Base-by-base conservation (phyloP, 176 grass and related monocot genomes). In the Calamus simplicifolius region DNA sequence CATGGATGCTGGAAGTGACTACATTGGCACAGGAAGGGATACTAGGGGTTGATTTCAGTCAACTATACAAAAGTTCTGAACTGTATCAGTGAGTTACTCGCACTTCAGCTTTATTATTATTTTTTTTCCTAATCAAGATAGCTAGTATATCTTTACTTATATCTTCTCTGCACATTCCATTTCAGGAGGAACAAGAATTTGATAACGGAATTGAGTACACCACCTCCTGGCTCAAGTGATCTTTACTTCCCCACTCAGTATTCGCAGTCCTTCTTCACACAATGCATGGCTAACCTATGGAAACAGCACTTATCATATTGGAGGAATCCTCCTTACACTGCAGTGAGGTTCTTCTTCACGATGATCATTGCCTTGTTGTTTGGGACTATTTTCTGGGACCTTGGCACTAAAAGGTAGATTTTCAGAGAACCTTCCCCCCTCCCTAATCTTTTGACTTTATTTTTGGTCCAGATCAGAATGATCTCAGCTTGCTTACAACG, bases 1-100 rank as follows among this genome's bases (percentile, higher is more conserved):
- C 82, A 52, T 85, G 82, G 82, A 85, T 85, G 82, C 70, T 85
- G 68, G 82, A 85, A 80, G 82, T 85, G 57, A 80, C 77, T 27
- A 63, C 77, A n/a, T 21, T 81, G 27, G 67, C 82, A 68, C 82
- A 85, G 56, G 82, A 85, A 71, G 77, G 77, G 29, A 52, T 64
- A 68, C 61, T 77, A 23, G 82, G 77, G 18, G 57, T 77, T 4
- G 62, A 75, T 19, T 85, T 85, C 48, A 48, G 72, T 28, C 68
- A 85, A 30, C 25, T 49, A 51, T 81, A 85, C 56, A 75, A 71
- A 69, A 81, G 77, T 31, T 85, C 82, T 51, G 77, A 85, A 16
- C 82, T 85, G 25, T 85, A 76, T n/a, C 73, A 59, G 82, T 85
- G 73, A 63, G 76, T 62, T 38, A 35, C 19, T 53, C 51, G 4